Evolutionary conservation across 768 basidiomycete genomes (phyloP), one percentile per base, ranked within the genome.

Genomic region (Xanthoconium purpureum): DNA sequence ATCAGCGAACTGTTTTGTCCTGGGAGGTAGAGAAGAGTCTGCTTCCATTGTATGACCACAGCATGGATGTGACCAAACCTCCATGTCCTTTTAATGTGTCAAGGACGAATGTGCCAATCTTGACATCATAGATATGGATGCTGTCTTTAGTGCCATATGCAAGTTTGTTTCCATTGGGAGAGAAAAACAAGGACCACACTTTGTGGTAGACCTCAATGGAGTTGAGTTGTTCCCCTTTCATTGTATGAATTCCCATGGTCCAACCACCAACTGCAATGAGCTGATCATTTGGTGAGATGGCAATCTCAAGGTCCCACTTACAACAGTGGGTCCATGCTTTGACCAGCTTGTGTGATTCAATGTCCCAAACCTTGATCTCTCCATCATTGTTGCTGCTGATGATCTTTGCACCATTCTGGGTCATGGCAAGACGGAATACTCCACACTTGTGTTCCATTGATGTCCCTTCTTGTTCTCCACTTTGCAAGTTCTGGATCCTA

Each of bases 391-490:
- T n/a, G n/a, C n/a, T n/a, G n/a, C n/a, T n/a, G n/a, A n/a, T n/a
- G n/a, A n/a, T n/a, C n/a, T n/a, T n/a, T n/a, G n/a, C n/a, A n/a
- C n/a, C n/a, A n/a, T 62, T 46, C 2, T 15, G 24, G 1, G 55
- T 62, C 18, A 56, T 49, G 9, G 50, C 58, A 43, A 43, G 30
- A 10, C n/a, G 13, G 1, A 1, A 4, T n/a, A n/a, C n/a, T n/a
- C n/a, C n/a, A n/a, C n/a, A n/a, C n/a, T n/a, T n/a, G n/a, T 47
- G 38, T 13, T 28, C 12, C 39, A 53, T 56, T 3, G 38, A 15
- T 10, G 6, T 20, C 33, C 50, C 61, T 35, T 35, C 54, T 40
- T 59, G 54, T 15, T 37, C 6, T 3, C 61, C 61, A 18, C 12
- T 50, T 37, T 53, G 54, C 15, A 59, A 17, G 37, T 56, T 30